Percentiles rank a stretch among this genome's conserved stretches.
Evolutionary conservation across 2,329 filamentous ascomycete species (phyloP).

Genomic region (Cladosporium colombiae): DNA sequence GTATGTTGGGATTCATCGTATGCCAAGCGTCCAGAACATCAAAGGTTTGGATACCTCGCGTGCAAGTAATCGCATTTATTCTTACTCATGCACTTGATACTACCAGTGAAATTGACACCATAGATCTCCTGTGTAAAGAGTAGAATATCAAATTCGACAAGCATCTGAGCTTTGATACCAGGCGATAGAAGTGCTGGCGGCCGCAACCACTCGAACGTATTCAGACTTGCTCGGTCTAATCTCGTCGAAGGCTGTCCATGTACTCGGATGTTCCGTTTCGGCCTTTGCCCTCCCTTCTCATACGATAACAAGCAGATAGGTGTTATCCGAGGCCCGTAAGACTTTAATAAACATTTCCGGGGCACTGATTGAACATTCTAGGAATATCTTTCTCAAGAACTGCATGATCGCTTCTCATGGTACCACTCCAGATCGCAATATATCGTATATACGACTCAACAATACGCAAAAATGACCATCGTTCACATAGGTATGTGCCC

Average conservation of each 20-base stretch:
- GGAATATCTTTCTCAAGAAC: not conserved
- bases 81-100: not conserved
- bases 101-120: not conserved
- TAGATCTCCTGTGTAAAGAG: not conserved
- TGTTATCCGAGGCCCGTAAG: not conserved
- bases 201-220: not conserved
- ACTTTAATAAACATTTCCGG: not conserved
- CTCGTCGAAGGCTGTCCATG: not conserved
- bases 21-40: not conserved
- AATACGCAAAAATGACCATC: not conserved
- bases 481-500: conserved; percentile 1
- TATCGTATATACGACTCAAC: too few relatives aligned
- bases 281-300: not conserved
- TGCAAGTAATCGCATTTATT: not conserved
- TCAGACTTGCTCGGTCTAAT: not conserved
- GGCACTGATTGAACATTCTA: not conserved
- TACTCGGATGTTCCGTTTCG: not conserved
- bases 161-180: not conserved
- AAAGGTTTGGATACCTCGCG: not conserved
- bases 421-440: not conserved
- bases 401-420: not conserved
- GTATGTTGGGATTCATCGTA: not conserved
- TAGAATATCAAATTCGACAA: not conserved
- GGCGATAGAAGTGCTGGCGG: not conserved
- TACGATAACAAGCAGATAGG: not conserved